Evolutionary conservation across 352 stramenopile species (phyloP), one percentile per base, ranked within the genome.

Genomic region (Peronosclerospora sorghi): DNA sequence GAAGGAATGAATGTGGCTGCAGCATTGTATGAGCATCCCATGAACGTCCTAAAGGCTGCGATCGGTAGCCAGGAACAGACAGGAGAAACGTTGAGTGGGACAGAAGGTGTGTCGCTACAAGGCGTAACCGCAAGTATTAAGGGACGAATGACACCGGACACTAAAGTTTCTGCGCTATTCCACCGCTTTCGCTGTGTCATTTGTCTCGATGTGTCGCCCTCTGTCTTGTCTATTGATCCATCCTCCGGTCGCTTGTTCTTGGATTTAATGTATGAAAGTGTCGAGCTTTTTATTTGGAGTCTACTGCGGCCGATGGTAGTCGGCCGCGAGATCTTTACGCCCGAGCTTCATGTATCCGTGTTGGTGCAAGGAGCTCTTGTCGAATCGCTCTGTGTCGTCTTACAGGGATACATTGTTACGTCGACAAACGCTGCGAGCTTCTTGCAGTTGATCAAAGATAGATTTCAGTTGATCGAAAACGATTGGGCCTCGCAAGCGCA

Each of bases 131-230:
- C 37, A 1, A 35, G 47, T n/a, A 48, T 69, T 17, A 40, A 44
- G 8, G 62, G 65, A 46, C 53, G 58, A 0, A 35, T 89, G 37
- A 73, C 71, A 8, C 52, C 71, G 28, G 51, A 62, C 41, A 78
- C 68, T 0, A 41, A 59, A 29, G 66, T 92, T 13, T 32, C 43
- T n/a, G 58, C 78, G 29, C 54, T 89, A 20, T 92, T 88, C 56
- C 55, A 65, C 13, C 71, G 73, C 32, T 94, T 92, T 37, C 77
- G 79, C 39, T 87, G 79, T 32, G 77, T 87, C 4, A 45, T 94
- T 24, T 92, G 75, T 55, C 64, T 94, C 14, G 82, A 94, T 47
- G 76, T 74, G 19, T 92, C 77, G 24, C 82, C 79, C 10, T 94
- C 79, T 23, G 77, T 78, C 17, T 55, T 88, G 17, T 84, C 82